phyloP scores from a whole-genome alignment of 768 basidiomycete genomes.

The Pilatotrama ljubarskyi region DNA sequence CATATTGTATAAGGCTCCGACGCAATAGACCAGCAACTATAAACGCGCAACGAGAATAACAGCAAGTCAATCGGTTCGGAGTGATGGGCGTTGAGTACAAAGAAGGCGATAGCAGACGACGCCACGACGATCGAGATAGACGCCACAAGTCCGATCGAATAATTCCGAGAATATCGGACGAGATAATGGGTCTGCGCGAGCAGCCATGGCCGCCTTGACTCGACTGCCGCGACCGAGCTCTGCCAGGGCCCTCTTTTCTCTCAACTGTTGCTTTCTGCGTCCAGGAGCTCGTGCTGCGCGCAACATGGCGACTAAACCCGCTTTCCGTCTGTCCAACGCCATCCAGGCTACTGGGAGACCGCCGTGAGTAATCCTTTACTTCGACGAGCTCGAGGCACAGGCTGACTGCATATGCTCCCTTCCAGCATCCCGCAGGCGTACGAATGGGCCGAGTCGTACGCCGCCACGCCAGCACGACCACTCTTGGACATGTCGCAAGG shows the following conservation, averaged over 20 bases:
- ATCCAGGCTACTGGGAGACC: conserved; percentile 1
- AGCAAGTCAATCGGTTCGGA: too few species aligned
- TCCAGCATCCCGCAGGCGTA: conserved; percentile 58
- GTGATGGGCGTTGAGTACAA: too few species aligned
- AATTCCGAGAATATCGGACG: neutral
- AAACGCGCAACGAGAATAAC: too few species aligned
- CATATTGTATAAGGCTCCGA: too few species aligned
- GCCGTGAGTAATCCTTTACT: neutral
- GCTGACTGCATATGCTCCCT: neutral
- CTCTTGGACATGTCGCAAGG: conserved; percentile 79
- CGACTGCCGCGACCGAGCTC: neutral
- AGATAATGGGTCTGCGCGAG: neutral
- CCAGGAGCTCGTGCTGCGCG: neutral
- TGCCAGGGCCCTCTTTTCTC: neutral
- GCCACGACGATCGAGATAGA: too few species aligned
- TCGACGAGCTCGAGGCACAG: neutral
- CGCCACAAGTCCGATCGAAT: too few species aligned
- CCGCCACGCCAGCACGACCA: conserved; percentile 41
- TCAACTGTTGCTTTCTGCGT: neutral
- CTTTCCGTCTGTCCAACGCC: neutral
- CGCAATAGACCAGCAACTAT: too few species aligned
- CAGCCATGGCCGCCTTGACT: neutral
- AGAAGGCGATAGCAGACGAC: too few species aligned
- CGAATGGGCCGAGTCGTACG: conserved; percentile 53
- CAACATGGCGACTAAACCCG: neutral